A percentile compares a stretch with the other conserved stretches of the same genome.
These are phyloP conservation scores for Naumovozyma dairenensis DNA, from an alignment of 805 yeast species.

Conservation along the genomic window DNA sequence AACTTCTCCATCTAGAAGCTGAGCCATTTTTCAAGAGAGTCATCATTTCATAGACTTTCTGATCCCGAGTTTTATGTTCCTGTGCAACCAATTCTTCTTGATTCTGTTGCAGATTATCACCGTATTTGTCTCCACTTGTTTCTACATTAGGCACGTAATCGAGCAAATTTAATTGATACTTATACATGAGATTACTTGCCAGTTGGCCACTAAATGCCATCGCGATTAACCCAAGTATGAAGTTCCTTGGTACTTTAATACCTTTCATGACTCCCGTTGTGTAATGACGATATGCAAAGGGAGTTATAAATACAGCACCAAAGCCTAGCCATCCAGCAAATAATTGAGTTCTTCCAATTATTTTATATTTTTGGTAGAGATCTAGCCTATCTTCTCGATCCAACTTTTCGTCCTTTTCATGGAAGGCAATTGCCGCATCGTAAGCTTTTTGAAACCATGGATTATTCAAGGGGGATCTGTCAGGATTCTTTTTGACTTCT, in stretches of 20 bases:
- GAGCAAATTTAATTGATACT: constrained; percentile 21
- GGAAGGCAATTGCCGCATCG: constrained; percentile 37
- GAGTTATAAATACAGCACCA: constrained; percentile 34
- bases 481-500: constrained; percentile 1
- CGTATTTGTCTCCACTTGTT: constrained; percentile 8
- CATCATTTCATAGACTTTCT: constrained; percentile 28
- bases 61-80: constrained; percentile 12
- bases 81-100: background rate
- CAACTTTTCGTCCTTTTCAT: constrained; percentile 39
- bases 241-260: constrained; percentile 34
- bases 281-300: constrained; percentile 31
- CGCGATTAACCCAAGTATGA: constrained; percentile 34
- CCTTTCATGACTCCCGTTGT: constrained; percentile 29
- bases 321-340: constrained; percentile 35
- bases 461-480: constrained; percentile 10
- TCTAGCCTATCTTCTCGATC: constrained; percentile 34
- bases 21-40: constrained; percentile 26
- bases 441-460: constrained; percentile 33
- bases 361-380: constrained; percentile 32
- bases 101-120: constrained; percentile 8
- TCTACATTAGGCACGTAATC: constrained; percentile 14
- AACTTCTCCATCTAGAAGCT: constrained; percentile 39
- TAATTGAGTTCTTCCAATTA: constrained; percentile 29
- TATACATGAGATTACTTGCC: constrained; percentile 27
- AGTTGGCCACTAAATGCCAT: constrained; percentile 29